Base-by-base conservation (phyloP, 305 asterid species). In the Stenogyne calaminthoides region DNA sequence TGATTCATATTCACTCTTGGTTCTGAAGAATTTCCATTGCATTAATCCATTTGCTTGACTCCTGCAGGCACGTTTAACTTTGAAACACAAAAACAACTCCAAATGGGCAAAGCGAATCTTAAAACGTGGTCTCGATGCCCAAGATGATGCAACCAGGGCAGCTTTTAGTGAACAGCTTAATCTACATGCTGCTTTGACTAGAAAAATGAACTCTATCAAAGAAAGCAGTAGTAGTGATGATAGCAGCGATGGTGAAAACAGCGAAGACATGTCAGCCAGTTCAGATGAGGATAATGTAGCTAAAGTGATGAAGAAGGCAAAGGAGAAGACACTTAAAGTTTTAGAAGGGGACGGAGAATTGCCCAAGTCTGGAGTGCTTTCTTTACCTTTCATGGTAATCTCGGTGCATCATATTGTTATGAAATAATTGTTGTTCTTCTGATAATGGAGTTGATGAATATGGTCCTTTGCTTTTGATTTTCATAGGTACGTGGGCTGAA, bases 321-420 rank as follows among this genome's bases (percentile, higher is more conserved):
- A 87, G 81, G 83, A 88, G 78, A 92, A 86, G 83, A 92, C 96
- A 12, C 80, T 79, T 58, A 76, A 81, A 81, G 81, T 81, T 62
- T 72, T 92, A 60, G 90, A 88, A 73, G 89, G 73, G 73, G 90
- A 89, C 69, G 97, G 88, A 60, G 97, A 88, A 71, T 60, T 87
- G 75, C 94, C 98, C 52, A 72, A 55, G 37, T 83, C 96, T 7
- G 99, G 97, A 80, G 89, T 95, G 79, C 87, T 88, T 74, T 84
- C 96, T 71, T 86, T 95, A 84, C 97, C 98, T 44, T 95, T 95
- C 88, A 92, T 92, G 99, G 99, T 95, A 82, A 69, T 46, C 59
- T 64, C 76, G 29, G 54, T 80, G 73, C 72, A 58, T 47, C 64
- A 58, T 18, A 6, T 16, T 74, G 6, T 46, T 16, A 52, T 7